phyloP scores from a whole-genome alignment of 176 grass and related monocot species.

The Avena sativa region DNA sequence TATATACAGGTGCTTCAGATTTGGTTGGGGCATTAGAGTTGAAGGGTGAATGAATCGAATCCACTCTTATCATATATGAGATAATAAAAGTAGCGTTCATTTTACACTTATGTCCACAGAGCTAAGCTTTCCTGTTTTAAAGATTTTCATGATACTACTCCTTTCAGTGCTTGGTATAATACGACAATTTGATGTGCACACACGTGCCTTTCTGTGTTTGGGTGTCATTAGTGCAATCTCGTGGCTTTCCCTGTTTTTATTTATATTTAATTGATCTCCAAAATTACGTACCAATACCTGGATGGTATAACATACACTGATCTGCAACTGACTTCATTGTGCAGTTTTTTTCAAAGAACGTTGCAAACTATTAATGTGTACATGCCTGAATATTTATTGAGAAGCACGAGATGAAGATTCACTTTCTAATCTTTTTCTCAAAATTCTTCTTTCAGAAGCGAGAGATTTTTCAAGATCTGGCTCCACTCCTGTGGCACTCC shows the following conservation, averaged over 20 bases:
- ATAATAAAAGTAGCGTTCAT: neutral
- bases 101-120: neutral
- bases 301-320: neutral
- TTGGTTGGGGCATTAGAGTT: neutral
- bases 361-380: neutral
- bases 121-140: slow-evolving; percentile 14
- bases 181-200: neutral
- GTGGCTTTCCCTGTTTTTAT: neutral
- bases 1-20: neutral
- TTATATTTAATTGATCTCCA: neutral
- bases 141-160: neutral
- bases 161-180: slow-evolving; percentile 12
- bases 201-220: neutral
- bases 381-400: slow-evolving; percentile 1
- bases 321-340: neutral
- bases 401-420: slow-evolving; percentile 7
- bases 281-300: neutral
- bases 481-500: slow-evolving; percentile 88
- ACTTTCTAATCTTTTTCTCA: slow-evolving; percentile 24
- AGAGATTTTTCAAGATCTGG: slow-evolving; percentile 87
- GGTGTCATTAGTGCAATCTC: slow-evolving; percentile 15
- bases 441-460: slow-evolving; percentile 41
- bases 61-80: slow-evolving; percentile 18
- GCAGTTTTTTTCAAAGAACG: slow-evolving; percentile 21
- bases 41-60: neutral